Evolutionary conservation across 1,284 basidiomycete genomes (phyloP), one percentile per base, ranked within the genome.

Genomic region (Leccinum ponderosum): DNA sequence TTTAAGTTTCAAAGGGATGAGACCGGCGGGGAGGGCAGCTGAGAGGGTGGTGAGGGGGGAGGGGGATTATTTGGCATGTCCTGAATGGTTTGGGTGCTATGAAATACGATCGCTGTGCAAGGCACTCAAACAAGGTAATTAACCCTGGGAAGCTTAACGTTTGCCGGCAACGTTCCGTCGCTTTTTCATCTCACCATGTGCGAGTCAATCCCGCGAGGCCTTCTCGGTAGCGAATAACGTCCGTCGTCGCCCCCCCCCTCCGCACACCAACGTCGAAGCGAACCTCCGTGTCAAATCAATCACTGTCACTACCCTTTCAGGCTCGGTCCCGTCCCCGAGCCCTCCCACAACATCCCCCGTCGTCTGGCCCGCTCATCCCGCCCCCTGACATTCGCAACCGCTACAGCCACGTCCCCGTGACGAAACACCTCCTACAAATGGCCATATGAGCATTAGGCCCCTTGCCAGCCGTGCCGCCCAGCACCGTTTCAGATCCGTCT

Each of bases 211-310:
- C 69, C 59, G 62, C 64, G 72, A 68, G 62, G 53, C 71, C 70
- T 62, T 67, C 57, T 74, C 76, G 75, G 74, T 70, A 74, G 77
- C 76, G 77, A 79, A 76, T 69, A 74, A 63, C 70, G 75, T 57
- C 68, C 67, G 64, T 15, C 69, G 66, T 55, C 53, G 47, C 62
- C 56, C 33, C 31, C 29, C 63, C 59, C 56, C 35, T 64, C 52
- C 56, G 52, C 9, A 66, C 25, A 47, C 37, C 67, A 69, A 6
- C 69, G 59, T 62, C 61, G 69, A 70, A 69, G 66, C 63, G 55
- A 56, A 2, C 39, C 35, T 6, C 33, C 35, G 17, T 64, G 64
- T 66, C 68, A 60, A 20, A 67, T 59, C 50, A 22, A 56, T 58
- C 67, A 62, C 22, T 20, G 20, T 17, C 27, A 31, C 20, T 15